Conservation (phyloP, 2,329 filamentous ascomycete species). For the Epichloe amarillans region DNA sequence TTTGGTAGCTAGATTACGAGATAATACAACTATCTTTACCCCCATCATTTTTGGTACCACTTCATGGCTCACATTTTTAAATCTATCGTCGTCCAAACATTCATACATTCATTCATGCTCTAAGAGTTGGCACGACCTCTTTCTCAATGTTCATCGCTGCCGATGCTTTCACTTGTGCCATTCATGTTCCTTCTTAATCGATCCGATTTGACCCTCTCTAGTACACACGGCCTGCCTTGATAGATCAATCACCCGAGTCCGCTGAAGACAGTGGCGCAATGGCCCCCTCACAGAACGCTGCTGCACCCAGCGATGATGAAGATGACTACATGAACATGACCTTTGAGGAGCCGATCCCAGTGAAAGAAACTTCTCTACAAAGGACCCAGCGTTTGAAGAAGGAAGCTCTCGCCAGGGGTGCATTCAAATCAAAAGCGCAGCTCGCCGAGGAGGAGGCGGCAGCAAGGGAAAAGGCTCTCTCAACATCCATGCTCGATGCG, state of each 20-base stretch:
- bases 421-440: constrained; percentile 70
- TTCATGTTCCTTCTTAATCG: not conserved
- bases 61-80: not conserved
- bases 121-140: not conserved
- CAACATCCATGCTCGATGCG: constrained; percentile 55
- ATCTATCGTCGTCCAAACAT: not conserved
- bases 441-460: constrained; percentile 59
- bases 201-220: not conserved
- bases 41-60: too few relatives aligned
- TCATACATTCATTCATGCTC: not conserved
- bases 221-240: not conserved
- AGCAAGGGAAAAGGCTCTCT: constrained; percentile 62
- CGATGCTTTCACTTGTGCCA: too few relatives aligned
- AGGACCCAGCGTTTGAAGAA: constrained; percentile 39
- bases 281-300: constrained; percentile 2
- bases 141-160: not conserved
- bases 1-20: too few relatives aligned
- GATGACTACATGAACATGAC: constrained; percentile 98
- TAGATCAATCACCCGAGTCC: not conserved
- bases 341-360: constrained; percentile 53
- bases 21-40: too few relatives aligned
- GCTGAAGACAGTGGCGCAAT: not conserved
- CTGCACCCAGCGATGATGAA: constrained; percentile 26
- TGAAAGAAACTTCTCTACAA: constrained; percentile 40
- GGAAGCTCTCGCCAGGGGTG: constrained; percentile 54